Conservation (phyloP, 257 asterid genomes). For the Capsicum pubescens region DNA sequence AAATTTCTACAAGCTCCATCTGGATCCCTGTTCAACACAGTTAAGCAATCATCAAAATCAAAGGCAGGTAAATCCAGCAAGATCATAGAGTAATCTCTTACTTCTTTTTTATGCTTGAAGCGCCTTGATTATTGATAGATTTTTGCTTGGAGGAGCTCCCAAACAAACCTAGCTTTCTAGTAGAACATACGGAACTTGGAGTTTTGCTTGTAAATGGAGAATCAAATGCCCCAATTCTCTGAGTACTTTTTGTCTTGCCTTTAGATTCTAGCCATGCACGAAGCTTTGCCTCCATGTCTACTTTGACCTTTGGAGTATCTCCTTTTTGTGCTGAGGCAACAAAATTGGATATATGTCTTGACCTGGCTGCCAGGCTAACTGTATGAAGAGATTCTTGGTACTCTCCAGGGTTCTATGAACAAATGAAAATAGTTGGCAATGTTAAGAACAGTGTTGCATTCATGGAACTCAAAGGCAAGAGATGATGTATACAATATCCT, state of each 20-base stretch:
- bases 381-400: conserved; percentile 93
- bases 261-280: conserved; percentile 84
- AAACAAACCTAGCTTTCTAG: conserved; percentile 42
- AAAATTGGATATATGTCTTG: conserved; percentile 73
- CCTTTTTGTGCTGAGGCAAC: conserved; percentile 51
- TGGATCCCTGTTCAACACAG: conserved; percentile 51
- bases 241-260: conserved; percentile 74
- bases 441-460: background rate
- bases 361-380: conserved; percentile 89
- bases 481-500: conserved; percentile 25
- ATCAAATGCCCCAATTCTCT: conserved; percentile 44
- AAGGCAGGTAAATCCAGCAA: conserved; percentile 7
- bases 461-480: background rate
- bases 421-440: background rate
- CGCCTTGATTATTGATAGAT: conserved; percentile 39
- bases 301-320: conserved; percentile 57
- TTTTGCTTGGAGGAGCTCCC: conserved; percentile 47
- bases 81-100: conserved; percentile 29
- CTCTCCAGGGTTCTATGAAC: conserved; percentile 80
- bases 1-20: conserved; percentile 49
- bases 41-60: conserved; percentile 33
- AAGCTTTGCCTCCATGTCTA: conserved; percentile 88
- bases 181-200: conserved; percentile 54
- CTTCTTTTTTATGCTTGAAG: conserved; percentile 53
- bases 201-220: conserved; percentile 62